Evolutionary conservation across 2,329 filamentous ascomycete genomes (phyloP), one percentile per base, ranked within the genome.

Genomic region (Botryotinia narcissicola): DNA sequence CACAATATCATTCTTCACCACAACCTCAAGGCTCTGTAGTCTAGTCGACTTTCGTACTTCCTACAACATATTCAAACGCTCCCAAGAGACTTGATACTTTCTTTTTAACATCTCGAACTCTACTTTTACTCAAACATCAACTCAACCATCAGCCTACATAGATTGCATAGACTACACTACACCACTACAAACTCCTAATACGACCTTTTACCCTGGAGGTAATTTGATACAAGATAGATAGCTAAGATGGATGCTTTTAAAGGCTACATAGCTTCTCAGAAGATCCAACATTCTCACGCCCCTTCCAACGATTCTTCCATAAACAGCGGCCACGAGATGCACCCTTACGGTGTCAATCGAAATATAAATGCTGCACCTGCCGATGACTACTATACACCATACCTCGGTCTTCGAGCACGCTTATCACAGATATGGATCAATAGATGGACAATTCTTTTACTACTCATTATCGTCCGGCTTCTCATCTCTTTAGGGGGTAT

Each of bases 371-470:
- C 69, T 44, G 51, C 70, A 32, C 76, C 75, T 67, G 86, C 86
- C 81, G 90, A 92, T 76, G 87, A 89, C 81, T 89, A 89, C 81
- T 87, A 92, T 80, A 98, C 94, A 76, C 95, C 96, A 75, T 98
- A 98, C 82, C 92, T 99, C 76, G 94, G 95, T 79, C 90, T 98
- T 80, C 90, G 91, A 80, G 91, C 95, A 79, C 91, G 95, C 80
- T 88, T 98, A 79, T 98, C 96, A 70, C 96, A 99, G 86, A 88
- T 97, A 82, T 98, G 95, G 94, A 91, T 99, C 85, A 98, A 99
- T 86, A 90, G 93, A 83, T 99, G 96, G 96, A 98, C 96, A 57
- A 87, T 98, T 74, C 87, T 99, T 66, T 87, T 98, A 66, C 83
- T 97, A 74, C 90, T 99, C 71, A 91, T 98, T 73, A 90, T 99